Evolutionary conservation across 495 filamentous ascomycete genomes (phyloP), one percentile per base, ranked within the genome.

Genomic region (Aspergillus asperescens): DNA sequence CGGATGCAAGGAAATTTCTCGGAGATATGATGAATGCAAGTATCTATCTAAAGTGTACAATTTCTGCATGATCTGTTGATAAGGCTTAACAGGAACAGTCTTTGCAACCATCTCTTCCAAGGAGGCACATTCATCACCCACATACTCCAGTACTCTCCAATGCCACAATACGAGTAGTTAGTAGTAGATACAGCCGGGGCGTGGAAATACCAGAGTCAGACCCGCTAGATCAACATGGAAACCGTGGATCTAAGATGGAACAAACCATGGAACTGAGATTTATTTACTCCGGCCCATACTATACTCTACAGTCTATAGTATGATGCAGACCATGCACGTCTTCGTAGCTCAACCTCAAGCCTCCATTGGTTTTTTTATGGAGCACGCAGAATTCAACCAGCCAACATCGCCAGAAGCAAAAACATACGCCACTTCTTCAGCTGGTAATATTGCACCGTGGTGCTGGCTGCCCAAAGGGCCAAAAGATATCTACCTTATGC

Each of bases 391-490:
- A 42, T 34, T 34, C 10, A 34, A 12, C 31, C 25, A 28, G 25
- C 4, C 32, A 35, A 4, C 32, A 35, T 35, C 32, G 16, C 10
- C 32, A 15, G 32, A 35, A 31, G 10, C 32, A 25, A 10, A 35
- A 47, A 38, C 41, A 49, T 37, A 23, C 34, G 34, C 42, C 35
- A 40, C 37, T 32, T 25, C 44, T 40, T 16, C 49, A 44, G 45
- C 42, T 38, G 35, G 32, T 46, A 28, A 13, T 52, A 13, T n/a
- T 13, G 20, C 49, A 13, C 25, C 23, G 38, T 50, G 16, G 25
- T 50, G 35, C 48, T 59, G 28, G 54, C 46, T 57, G 58, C 58
- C 58, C 58, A 61, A 61, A 56, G 52, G 40, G n/a, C n/a, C n/a
- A n/a, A n/a, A n/a, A n/a, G n/a, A n/a, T n/a, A n/a, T n/a, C n/a